Evolutionary conservation across 805 yeast genomes (phyloP), one percentile per base, ranked within the genome.

Genomic region (Zygosaccharomyces gambellarensis): DNA sequence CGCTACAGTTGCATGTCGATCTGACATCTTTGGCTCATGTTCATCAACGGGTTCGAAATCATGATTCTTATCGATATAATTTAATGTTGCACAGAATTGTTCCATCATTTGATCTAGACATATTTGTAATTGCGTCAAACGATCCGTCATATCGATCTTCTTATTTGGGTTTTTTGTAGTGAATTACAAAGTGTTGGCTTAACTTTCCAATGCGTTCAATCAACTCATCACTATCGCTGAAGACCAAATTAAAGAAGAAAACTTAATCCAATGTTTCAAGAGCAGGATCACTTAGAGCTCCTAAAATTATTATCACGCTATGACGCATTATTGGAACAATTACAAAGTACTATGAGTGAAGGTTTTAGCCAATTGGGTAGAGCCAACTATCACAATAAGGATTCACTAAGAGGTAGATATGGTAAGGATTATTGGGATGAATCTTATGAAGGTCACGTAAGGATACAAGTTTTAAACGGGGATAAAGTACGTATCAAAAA

Each of bases 121-220:
- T 40, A 87, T 77, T 61, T 90, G 98, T 22, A 90, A 76, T 64
- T 90, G 98, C 2, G 97, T 88, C 32, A 90, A 73, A 62, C 97
- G 75, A 68, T 90, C 98, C 0, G 95, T 76, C 95, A 87, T 84
- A 23, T 36, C 54, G 36, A 21, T 21, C 41, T 32, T 34, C 27
- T 19, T 25, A 17, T n/a, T 14, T 30, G 34, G 9, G 19, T 34
- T n/a, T 3, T 28, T 36, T 10, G 21, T 6, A 28, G 22, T 17
- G 38, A 9, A 14, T 7, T n/a, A 9, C 1, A 17, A 34, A 7
- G 22, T 14, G 22, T 14, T 34, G 14, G 9, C 30, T 44, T 41
- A 49, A 41, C 25, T 43, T 32, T 41, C 22, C 34, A 12, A 22
- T n/a, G 31, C 19, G 23, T 22, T 25, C 19, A 27, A 12, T 28